A percentile compares a stretch with the other conserved stretches of the same genome.
Conservation (phyloP, 2,329 filamentous ascomycete species). For the Aspergillus caelatus region DNA sequence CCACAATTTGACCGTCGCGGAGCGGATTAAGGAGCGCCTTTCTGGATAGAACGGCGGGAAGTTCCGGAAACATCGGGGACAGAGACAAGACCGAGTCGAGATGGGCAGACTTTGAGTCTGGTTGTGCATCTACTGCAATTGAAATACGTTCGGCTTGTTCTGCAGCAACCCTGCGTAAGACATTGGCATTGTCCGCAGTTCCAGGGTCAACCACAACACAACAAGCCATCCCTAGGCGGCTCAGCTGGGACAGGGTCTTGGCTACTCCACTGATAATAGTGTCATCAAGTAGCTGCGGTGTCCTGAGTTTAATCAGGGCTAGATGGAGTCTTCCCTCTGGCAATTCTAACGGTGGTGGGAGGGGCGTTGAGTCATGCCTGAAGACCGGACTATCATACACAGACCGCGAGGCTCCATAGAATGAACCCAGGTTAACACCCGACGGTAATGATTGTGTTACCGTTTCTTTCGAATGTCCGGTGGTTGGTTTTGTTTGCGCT, state of each 20-base stretch:
- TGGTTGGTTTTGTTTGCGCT: constrained; percentile 35
- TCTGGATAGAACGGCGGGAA: constrained; percentile 42
- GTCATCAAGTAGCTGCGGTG: constrained; percentile 71
- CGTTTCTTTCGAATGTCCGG: constrained; percentile 24
- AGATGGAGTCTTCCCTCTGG: constrained; percentile 66
- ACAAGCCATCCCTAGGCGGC: constrained; percentile 77
- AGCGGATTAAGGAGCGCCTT: constrained; percentile 67
- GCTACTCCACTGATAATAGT: constrained; percentile 73
- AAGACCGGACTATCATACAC: constrained; percentile 64
- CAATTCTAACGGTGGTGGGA: constrained; percentile 39
- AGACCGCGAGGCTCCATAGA: constrained; percentile 61
- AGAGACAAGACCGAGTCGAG: constrained; percentile 61
- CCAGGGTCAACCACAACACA: constrained; percentile 79
- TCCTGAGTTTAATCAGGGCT: constrained; percentile 81
- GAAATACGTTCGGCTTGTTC: constrained; percentile 74
- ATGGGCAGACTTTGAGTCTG: constrained; percentile 68
- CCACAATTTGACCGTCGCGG: constrained; percentile 68
- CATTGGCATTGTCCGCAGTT: constrained; percentile 42
- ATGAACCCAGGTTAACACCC: constrained; percentile 63
- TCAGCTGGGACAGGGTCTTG: constrained; percentile 80
- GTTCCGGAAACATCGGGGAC: constrained; percentile 35
- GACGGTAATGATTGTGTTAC: constrained; percentile 29
- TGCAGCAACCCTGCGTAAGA: constrained; percentile 51
- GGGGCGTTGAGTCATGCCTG: constrained; percentile 53
- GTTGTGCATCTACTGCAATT: constrained; percentile 72